Base-by-base conservation (phyloP, 169 alveolate species). In the Plasmodium ovale region DNA sequence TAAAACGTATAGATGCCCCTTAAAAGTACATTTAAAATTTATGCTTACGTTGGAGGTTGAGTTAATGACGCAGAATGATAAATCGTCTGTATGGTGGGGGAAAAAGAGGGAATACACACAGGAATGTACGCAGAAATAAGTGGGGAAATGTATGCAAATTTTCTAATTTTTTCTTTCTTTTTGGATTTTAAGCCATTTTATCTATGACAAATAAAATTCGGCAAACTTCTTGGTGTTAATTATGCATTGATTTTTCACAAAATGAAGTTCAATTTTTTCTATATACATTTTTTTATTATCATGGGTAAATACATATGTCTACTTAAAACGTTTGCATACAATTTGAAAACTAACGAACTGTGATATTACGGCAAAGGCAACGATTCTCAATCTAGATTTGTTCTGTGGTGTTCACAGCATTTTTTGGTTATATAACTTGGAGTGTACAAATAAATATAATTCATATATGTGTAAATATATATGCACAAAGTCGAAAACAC, bases 301-400 rank as follows among this genome's bases (percentile, higher is more conserved):
- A 23, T 12, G 4, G 2, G 51, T 23, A 47, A 7, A 33, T 64
- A 44, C 33, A 1, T 12, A 19, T 64, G 25, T 23, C 31, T 58
- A 31, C 21, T 58, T 58, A 31, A n/a, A n/a, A n/a, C n/a, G n/a
- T 12, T n/a, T 31, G 27, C 21, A 31, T 58, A 31, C 25, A 39
- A 39, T 25, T 60, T n/a, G 5, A 67, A 67, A 29, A 25, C 77
- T 37, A 67, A 39, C 59, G 37, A 67, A 60, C 14, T 53, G 19
- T 21, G 1, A 4, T 16, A 53, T 21, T 53, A 16, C 1, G 19
- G 64, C 23, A 10, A 53, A 14, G 0, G 1, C 19, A 16, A 1
- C 1, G 19, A 6, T 53, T 53, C 29, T 53, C 19, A 5, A 1
- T 7, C 64, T 53, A 53, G 64, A 53, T 53, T 53, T 53, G 19